Percentiles rank a stretch among this genome's conserved stretches.
These are phyloP conservation scores for Chaetoceros tenuissimus DNA, from an alignment of 108 stramenopile species.

Conservation along the genomic window DNA sequence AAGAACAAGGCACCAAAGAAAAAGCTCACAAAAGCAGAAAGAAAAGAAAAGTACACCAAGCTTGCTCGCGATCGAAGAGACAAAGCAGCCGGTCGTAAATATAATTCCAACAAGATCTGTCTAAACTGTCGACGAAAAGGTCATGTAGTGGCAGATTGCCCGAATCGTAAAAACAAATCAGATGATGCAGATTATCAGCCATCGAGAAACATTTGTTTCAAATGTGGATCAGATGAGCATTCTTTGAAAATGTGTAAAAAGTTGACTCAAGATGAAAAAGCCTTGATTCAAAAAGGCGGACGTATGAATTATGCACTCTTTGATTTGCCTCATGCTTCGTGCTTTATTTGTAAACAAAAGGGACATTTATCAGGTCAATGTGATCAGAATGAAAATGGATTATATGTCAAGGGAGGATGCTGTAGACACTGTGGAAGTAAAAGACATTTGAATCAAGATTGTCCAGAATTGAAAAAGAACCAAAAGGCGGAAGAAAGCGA, in stretches of 20 bases:
- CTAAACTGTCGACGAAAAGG: conserved; percentile 63
- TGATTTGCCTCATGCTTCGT: conserved; percentile 62
- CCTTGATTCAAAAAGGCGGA: conserved; percentile 9
- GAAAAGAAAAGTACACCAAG: conserved; percentile 66
- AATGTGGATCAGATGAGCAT: conserved; percentile 74
- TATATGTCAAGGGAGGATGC: conserved; percentile 66
- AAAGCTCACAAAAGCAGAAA: conserved; percentile 77
- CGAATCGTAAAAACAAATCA: conserved; percentile 12
- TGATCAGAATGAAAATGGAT: conserved; percentile 46
- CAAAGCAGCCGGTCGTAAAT: conserved; percentile 12
- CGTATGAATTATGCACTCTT: conserved; percentile 19
- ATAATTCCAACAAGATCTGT: conserved; percentile 39
- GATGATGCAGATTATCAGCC: conserved; percentile 8
- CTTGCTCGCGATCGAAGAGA: conserved; percentile 57
- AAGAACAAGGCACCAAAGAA: conserved; percentile 26
- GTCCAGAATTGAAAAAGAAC: conserved; percentile 37
- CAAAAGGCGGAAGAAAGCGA: conserved; percentile 3
- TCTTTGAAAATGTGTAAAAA: conserved; percentile 49
- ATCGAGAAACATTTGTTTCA: conserved; percentile 50
- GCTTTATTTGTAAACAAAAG: conserved; percentile 61
- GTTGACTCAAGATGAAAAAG: conserved; percentile 8
- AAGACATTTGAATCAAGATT: conserved; percentile 43
- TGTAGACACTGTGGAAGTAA: conserved; percentile 62
- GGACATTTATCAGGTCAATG: conserved; percentile 66
- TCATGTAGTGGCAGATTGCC: conserved; percentile 55